phyloP scores from a whole-genome alignment of 1,284 basidiomycete genomes.

The Exobasidium cylindrosporum region DNA sequence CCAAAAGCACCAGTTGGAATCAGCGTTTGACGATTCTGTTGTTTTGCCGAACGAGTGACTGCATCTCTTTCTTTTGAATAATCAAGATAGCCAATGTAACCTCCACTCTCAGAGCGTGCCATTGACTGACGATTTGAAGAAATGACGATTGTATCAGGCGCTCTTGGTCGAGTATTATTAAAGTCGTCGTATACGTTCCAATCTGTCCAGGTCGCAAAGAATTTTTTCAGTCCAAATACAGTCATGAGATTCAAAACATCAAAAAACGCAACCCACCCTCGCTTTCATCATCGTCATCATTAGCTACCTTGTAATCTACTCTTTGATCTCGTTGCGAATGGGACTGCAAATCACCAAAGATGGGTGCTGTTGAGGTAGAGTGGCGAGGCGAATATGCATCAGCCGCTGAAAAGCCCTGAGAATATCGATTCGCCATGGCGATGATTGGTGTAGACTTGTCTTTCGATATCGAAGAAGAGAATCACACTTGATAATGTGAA shows the following conservation, averaged over 20 bases:
- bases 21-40: constrained; percentile 14
- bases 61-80: not conserved
- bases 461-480: no score
- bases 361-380: not conserved
- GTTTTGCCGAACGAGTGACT: not conserved
- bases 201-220: constrained; percentile 17
- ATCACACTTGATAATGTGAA: no score
- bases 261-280: constrained; percentile 6
- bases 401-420: not conserved
- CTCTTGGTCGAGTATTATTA: constrained; percentile 27
- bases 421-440: not conserved
- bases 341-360: not conserved
- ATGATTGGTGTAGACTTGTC: no score
- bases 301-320: constrained; percentile 12
- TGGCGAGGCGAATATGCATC: not conserved
- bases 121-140: constrained; percentile 21
- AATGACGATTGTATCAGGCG: constrained; percentile 8
- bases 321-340: not conserved
- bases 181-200: constrained; percentile 53
- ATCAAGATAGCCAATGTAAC: not conserved
- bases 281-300: constrained; percentile 30
- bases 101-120: not conserved
- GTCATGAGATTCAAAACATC: not conserved
- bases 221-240: no score
- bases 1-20: constrained; percentile 38